Evolutionary conservation across 768 basidiomycete species (phyloP).

Genomic region (Xerocomellus chrysenteron): DNA sequence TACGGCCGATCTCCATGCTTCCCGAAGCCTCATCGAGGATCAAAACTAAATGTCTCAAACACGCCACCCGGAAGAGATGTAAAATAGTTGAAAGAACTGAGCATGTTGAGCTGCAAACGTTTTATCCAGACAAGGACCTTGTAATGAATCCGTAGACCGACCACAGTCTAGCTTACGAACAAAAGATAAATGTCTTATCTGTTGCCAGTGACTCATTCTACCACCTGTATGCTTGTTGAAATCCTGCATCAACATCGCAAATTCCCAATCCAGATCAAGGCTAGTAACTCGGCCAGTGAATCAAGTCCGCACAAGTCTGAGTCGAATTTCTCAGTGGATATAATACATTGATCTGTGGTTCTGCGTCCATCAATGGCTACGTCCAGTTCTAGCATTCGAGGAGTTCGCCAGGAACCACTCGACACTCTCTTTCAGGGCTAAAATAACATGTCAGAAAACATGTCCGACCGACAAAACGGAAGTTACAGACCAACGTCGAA

Average conservation of each 20-base stretch:
- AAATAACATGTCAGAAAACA: not conserved
- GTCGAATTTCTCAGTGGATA: not conserved
- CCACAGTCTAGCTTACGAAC: constrained; percentile 1
- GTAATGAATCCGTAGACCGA: constrained; percentile 2
- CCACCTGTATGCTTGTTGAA: not conserved
- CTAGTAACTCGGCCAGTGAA: not conserved
- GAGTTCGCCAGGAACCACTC: constrained; percentile 89
- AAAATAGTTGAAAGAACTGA: not conserved
- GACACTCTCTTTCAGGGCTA: constrained; percentile 76
- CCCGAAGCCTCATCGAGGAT: constrained; percentile 74
- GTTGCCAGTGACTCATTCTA: not conserved
- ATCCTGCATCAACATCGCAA: not conserved
- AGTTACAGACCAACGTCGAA: constrained; percentile 68
- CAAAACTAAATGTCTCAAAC: constrained; percentile 54
- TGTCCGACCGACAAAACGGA: not conserved
- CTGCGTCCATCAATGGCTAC: constrained; percentile 8
- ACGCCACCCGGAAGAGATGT: not conserved
- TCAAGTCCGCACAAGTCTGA: not conserved
- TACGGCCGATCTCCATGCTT: constrained; percentile 70
- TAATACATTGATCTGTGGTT: constrained; percentile 4
- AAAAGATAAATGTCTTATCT: not conserved
- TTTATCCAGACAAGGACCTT: not conserved
- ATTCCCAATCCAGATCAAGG: not conserved
- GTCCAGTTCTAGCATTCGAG: constrained; percentile 64
- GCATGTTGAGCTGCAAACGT: not conserved